Base-by-base conservation (phyloP, 495 filamentous ascomycete species). In the Aspergillus asperescens region DNA sequence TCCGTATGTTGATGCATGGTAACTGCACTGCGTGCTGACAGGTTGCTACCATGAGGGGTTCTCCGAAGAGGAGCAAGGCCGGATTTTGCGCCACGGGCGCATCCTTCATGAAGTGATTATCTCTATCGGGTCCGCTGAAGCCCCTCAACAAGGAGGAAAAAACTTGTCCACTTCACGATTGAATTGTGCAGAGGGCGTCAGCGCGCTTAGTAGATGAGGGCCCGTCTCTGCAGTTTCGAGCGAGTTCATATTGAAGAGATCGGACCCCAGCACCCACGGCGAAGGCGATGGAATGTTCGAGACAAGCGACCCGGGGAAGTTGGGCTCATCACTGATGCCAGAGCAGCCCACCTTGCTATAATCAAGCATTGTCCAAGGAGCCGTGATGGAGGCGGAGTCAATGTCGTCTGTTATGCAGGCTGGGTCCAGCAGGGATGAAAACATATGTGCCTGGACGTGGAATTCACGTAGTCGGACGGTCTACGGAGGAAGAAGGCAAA, bases 331-430 rank as follows among this genome's bases (percentile, higher is more conserved):
- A 19, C 19, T 4, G 3, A 23, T 10, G n/a, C 19, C 20, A 7
- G 22, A n/a, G n/a, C n/a, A n/a, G n/a, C 38, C 50, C 8, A 52
- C 24, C 6, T 34, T 27, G 0, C 35, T 55, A 50, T 66, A 66
- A 28, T 66, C 63, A 29, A 63, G 50, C 63, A 66, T 63, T 23
- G 63, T 57, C 56, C 60, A 61, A 7, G 60, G 31, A 4, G 50
- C 45, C 7, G 54, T 54, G 18, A 58, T 47, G 8, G 55, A 50
- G 8, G 24, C 44, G 10, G 44, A 24, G 9, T 59, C 50, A 4
- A 63, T n/a, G 10, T 66, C 63, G 18, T 61, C 56, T 15, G 19
- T 42, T 7, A 59, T 20, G 20, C 29, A 52, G 18, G n/a, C 37
- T 16, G 61, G 58, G n/a, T 63, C 56, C 1, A 66, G 51, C 5